phyloP scores from a whole-genome alignment of 179 eudicot species.

The Beta lomatogona region DNA sequence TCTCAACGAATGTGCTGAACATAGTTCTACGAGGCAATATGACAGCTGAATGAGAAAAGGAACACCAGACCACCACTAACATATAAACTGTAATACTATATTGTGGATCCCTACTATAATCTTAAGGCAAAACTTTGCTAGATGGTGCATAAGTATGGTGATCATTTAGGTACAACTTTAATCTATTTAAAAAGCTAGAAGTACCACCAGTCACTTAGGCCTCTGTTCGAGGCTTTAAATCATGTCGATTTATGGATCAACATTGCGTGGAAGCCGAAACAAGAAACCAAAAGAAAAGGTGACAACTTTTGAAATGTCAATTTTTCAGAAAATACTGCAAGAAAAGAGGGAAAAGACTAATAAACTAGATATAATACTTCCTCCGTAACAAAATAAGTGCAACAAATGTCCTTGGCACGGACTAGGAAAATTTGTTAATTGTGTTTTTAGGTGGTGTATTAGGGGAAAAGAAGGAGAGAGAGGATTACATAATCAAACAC shows the following conservation, averaged over 20 bases:
- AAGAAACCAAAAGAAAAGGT: no score
- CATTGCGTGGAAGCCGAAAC: not conserved
- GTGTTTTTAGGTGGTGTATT: no score
- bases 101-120: not conserved
- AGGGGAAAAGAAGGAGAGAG: no score
- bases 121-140: not conserved
- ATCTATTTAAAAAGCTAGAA: no score
- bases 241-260: not conserved
- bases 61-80: not conserved
- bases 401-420: no score
- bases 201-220: not conserved
- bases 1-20: not conserved
- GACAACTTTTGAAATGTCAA: no score
- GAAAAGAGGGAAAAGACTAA: no score
- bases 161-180: not conserved
- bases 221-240: not conserved
- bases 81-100: not conserved
- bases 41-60: not conserved
- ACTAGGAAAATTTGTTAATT: no score
- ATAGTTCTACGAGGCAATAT: not conserved
- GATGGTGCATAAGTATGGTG: not conserved
- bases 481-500: no score
- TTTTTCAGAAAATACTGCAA: no score
- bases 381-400: no score
- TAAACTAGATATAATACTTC: no score